Base-by-base conservation (phyloP, 139 green algal species). In the Chlorella sp. region DNA sequence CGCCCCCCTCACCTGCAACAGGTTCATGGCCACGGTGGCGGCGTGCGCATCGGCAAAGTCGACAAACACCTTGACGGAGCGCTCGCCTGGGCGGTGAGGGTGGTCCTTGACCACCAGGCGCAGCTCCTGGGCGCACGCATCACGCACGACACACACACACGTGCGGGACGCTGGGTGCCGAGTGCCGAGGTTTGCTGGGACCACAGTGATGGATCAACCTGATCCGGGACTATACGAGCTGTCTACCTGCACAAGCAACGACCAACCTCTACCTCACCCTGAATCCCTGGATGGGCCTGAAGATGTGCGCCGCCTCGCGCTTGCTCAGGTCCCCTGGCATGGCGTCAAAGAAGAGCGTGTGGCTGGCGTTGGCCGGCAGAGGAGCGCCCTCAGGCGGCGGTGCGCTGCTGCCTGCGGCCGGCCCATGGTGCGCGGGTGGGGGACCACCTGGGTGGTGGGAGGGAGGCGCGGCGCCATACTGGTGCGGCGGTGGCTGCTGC, bases 271-370 rank as follows among this genome's bases (percentile, higher is more conserved):
- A n/a, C n/a, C n/a, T n/a, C 36, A 87, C 86, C 87, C 82, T 69
- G 72, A 82, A 93, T 31, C 88, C 88, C 30, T 79, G 75, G 32
- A 86, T 88, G 31, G 78, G 80, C 1, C 88, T 74, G 78, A 93
- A 92, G 74, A 93, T 89, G 79, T 93, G 88, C 1, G 75, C 66
- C 17, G 88, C 34, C 84, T 93, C 88, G 0, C 88, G 76, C 67
- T 77, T 80, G 1, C 66, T 82, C 17, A 85, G 49, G 71, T 93
- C 87, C 27, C n/a, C 2, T 1, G 85, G 85, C 69, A 93, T 20
- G 27, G 62, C 70, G 24, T 90, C 83, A 22, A 89, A 26, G 71
- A 87, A 90, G 23, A 93, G 80, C 3, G 84, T 85, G 31, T 50
- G 17, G 10, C 74, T 80, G 14, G 87, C 83, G 59, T 90, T 66